A percentile compares a stretch with the other conserved stretches of the same genome.
Conservation (phyloP, 495 filamentous ascomycete genomes). For the Lindgomyces ingoldianus region DNA sequence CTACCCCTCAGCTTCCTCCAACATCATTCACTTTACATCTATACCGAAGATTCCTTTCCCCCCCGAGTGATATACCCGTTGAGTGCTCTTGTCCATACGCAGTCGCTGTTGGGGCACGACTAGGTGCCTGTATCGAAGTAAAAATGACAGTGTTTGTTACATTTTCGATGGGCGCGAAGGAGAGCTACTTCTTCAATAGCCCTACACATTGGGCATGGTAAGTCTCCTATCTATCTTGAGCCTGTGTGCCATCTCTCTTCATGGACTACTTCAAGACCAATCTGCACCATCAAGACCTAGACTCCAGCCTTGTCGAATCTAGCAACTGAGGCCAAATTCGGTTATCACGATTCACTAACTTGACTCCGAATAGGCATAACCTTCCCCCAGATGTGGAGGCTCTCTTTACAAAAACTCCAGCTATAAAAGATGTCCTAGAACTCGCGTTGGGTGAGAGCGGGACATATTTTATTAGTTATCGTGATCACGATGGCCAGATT, state of each 20-base stretch:
- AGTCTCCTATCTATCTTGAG: slow-evolving; percentile 1
- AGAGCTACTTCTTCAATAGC: slow-evolving; percentile 35
- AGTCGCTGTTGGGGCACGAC: no score
- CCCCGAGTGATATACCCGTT: neutral
- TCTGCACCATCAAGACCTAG: no score
- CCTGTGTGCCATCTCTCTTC: no score
- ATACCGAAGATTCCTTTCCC: neutral
- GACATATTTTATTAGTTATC: slow-evolving; percentile 32
- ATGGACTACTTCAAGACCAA: no score
- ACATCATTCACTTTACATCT: neutral
- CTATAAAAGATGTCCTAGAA: slow-evolving; percentile 33
- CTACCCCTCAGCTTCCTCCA: neutral
- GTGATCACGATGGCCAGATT: slow-evolving; percentile 28
- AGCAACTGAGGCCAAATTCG: no score
- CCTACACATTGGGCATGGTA: slow-evolving; percentile 37
- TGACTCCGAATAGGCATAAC: slow-evolving; percentile 20
- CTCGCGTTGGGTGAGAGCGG: slow-evolving; percentile 23
- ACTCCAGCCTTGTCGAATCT: slow-evolving; percentile 1
- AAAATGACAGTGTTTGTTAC: slow-evolving; percentile 27
- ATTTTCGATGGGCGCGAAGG: slow-evolving; percentile 32
- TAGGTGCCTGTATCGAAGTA: no score
- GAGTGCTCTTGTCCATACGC: no score
- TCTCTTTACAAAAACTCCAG: slow-evolving; percentile 32
- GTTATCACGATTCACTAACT: neutral
- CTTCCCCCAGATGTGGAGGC: slow-evolving; percentile 32